Percentiles rank a stretch among this genome's conserved stretches.
Conservation (phyloP, 2,329 filamentous ascomycete species). For the Botryotinia calthae region DNA sequence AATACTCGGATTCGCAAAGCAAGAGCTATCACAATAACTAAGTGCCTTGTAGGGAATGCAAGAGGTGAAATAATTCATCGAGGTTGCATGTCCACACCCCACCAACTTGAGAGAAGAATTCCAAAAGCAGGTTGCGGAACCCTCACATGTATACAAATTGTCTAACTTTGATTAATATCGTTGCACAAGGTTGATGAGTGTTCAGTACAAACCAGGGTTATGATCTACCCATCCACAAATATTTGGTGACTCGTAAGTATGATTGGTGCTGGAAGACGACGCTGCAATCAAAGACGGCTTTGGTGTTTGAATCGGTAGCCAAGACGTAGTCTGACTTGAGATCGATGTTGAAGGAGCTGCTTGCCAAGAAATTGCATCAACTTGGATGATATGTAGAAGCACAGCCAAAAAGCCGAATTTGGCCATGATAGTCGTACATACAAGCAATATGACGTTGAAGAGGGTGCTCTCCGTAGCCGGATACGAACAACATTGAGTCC, state of each 20-base stretch:
- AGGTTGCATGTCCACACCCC: constrained; percentile 23
- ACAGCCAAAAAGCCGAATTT: background rate
- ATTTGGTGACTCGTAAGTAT: constrained; percentile 10
- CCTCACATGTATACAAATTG: constrained; percentile 24
- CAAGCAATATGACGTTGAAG: constrained; percentile 3
- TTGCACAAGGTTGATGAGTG: background rate
- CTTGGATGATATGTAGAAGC: constrained; percentile 1
- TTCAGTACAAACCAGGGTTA: constrained; percentile 14
- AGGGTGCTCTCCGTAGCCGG: background rate
- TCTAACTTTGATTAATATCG: constrained; percentile 15
- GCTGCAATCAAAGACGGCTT: background rate
- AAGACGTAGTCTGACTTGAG: background rate
- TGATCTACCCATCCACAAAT: constrained; percentile 22
- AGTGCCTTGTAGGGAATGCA: constrained; percentile 24
- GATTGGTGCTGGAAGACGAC: background rate
- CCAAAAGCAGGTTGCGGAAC: constrained; percentile 26
- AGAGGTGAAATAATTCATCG: constrained; percentile 25
- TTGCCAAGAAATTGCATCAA: background rate
- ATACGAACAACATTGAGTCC: background rate
- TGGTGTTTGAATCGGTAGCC: constrained; percentile 1
- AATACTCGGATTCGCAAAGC: constrained; percentile 23
- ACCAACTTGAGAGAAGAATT: constrained; percentile 23
- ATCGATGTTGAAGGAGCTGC: constrained; percentile 6
- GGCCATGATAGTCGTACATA: constrained; percentile 4
- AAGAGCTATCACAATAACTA: constrained; percentile 20